Base-by-base conservation (phyloP, 1,139 yeast species). In the Geotrichum australiense region DNA sequence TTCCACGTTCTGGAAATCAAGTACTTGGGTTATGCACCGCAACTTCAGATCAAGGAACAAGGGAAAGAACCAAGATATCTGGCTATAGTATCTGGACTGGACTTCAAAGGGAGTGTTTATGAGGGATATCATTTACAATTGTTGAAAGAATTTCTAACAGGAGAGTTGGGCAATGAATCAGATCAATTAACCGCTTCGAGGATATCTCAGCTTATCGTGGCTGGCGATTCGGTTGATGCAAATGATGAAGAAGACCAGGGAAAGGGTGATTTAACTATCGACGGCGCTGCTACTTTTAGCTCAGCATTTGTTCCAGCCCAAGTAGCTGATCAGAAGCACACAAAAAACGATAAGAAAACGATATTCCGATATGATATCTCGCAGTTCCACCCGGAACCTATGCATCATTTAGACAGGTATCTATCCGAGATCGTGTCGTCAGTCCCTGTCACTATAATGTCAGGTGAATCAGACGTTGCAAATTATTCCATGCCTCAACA, bases 401-500 rank as follows among this genome's bases (percentile, higher is more conserved):
- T 62, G 32, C 55, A 43, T 5, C 61, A 58, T 12, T 64, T 89
- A 20, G 93, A 86, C 51, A 54, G 58, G 11, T 77, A 80, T 51
- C 52, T 89, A 5, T 61, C 68, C 3, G 81, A 80, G n/a, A 48
- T 85, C 2, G 63, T 79, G 3, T 61, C 70, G 7, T 68, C 80
- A 4, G 62, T 86, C 15, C 81, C 93, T 0, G 76, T 89, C 4
- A 73, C 80, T 27, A 58, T 93, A 3, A 72, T 91, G 78, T 96
- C 98, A 0, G 98, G 98, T 4, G 71, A 66, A 3, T 63, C 69
- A 5, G 99, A 91, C 59, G 95, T 96, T 0, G 78, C 87, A 6
- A 94, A 83, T 50, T 66, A 74, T 14, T 76, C 93, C 43, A 62
- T 86, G 48, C 99, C 99, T 0, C 97, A 91, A 61, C 96, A 84